These are phyloP conservation scores for Hypsizygus marmoreus DNA, from an alignment of 768 basidiomycete species.

Conservation along the genomic window DNA sequence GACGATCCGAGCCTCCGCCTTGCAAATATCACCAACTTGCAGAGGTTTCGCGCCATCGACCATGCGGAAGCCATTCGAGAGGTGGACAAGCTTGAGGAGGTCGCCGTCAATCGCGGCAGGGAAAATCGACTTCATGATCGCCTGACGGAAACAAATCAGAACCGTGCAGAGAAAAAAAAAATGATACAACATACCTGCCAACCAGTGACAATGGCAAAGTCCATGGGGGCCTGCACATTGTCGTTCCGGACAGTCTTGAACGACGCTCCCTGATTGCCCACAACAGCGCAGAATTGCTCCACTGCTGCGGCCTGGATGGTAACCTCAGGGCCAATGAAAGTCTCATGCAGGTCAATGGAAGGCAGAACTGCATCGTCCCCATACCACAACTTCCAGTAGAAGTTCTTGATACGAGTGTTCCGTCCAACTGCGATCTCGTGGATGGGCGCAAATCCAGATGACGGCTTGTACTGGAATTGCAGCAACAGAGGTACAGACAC, in stretches of 20 bases:
- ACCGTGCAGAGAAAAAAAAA: constrained; percentile 2
- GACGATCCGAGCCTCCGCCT: constrained; percentile 83
- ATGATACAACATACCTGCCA: constrained; percentile 77
- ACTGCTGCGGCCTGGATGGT: constrained; percentile 75
- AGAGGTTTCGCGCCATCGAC: constrained; percentile 77
- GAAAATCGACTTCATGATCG: constrained; percentile 99
- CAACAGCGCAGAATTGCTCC: constrained; percentile 88
- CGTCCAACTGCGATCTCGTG: constrained; percentile 85
- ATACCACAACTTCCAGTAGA: constrained; percentile 99
- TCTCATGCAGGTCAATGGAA: constrained; percentile 76
- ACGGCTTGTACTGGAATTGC: constrained; percentile 84
- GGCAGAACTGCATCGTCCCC: constrained; percentile 82
- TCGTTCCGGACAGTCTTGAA: constrained; percentile 80
- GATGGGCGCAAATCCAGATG: constrained; percentile 88
- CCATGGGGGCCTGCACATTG: constrained; percentile 89
- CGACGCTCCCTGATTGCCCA: constrained; percentile 89
- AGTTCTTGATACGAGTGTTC: constrained; percentile 91
- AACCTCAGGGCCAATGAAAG: constrained; percentile 86
- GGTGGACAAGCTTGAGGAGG: constrained; percentile 91
- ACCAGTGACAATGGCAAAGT: constrained; percentile 97
- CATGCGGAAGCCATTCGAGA: constrained; percentile 95
- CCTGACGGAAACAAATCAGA: constrained; percentile 45
- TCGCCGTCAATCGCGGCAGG: constrained; percentile 91
- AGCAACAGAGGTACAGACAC: constrained; percentile 79
- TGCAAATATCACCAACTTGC: constrained; percentile 85